phyloP scores from a whole-genome alignment of 2,329 filamentous ascomycete genomes.

The Colletotrichum lini region DNA sequence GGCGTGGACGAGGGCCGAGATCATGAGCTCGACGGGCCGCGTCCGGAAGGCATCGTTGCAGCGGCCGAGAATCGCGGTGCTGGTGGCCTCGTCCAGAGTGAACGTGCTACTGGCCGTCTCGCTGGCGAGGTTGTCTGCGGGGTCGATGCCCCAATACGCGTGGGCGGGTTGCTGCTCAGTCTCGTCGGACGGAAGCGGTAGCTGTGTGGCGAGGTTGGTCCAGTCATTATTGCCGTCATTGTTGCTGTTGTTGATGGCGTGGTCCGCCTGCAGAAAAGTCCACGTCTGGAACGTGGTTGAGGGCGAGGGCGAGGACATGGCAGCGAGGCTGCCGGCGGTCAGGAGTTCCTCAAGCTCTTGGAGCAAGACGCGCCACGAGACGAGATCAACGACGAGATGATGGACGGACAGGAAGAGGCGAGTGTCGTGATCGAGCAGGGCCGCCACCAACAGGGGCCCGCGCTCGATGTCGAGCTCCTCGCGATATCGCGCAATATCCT shows the following conservation, averaged over 20 bases:
- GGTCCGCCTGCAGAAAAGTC: constrained; percentile 53
- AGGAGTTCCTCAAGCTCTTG: constrained; percentile 55
- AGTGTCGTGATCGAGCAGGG: constrained; percentile 43
- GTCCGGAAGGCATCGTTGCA: constrained; percentile 53
- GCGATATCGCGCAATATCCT: constrained; percentile 19
- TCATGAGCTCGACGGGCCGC: constrained; percentile 56
- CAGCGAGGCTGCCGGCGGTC: not conserved
- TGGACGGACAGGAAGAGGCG: constrained; percentile 51
- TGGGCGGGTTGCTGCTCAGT: constrained; percentile 22
- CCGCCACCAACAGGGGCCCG: constrained; percentile 42
- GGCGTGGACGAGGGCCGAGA: constrained; percentile 52
- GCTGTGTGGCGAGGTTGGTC: constrained; percentile 6
- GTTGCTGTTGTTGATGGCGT: constrained; percentile 43
- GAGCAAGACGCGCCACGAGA: constrained; percentile 60
- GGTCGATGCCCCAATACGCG: constrained; percentile 46
- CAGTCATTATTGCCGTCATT: no score
- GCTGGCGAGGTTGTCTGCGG: constrained; percentile 45
- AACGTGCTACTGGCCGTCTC: constrained; percentile 54
- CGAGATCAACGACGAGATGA: constrained; percentile 59
- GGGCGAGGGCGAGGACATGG: constrained; percentile 4
- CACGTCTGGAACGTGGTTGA: constrained; percentile 55
- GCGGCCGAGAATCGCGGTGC: constrained; percentile 45
- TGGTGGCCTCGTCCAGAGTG: constrained; percentile 49
- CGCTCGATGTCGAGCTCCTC: constrained; percentile 25
- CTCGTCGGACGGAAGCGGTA: constrained; percentile 29